Evolutionary conservation across 2,329 filamentous ascomycete species (phyloP).

Genomic region (Sporothrix euskadiensis): DNA sequence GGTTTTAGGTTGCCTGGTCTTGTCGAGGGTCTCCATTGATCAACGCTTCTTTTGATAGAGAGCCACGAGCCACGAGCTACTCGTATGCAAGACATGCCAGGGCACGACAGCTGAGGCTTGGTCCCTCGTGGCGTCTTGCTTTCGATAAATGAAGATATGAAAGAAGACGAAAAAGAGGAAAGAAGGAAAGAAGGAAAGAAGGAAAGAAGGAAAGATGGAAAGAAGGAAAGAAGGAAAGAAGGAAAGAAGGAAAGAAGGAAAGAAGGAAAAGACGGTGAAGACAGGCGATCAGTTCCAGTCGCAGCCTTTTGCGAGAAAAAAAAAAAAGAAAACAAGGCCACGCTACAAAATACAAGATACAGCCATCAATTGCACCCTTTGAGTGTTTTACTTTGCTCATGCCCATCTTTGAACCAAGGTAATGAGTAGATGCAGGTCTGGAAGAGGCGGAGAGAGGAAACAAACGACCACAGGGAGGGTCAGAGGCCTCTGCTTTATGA

Average conservation of each 20-base stretch:
- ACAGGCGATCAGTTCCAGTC: background rate
- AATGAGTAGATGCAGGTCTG: background rate
- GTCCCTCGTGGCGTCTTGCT: slow-evolving; percentile 2
- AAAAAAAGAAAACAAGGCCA: background rate
- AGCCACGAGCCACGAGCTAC: slow-evolving; percentile 10
- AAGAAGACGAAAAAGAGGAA: background rate
- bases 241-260: background rate
- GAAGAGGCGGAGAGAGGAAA: background rate
- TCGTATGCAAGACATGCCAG: background rate
- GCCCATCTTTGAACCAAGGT: background rate
- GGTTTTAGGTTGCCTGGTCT: background rate
- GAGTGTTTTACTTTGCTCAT: background rate
- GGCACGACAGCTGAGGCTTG: background rate
- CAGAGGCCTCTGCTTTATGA: too few relatives aligned
- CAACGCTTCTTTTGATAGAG: background rate
- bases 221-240: background rate
- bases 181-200: background rate
- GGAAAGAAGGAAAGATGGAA: background rate
- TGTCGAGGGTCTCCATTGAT: background rate
- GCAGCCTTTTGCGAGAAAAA: background rate
- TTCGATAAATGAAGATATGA: background rate
- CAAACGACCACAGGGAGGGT: too few relatives aligned
- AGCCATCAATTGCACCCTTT: background rate
- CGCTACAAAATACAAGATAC: background rate
- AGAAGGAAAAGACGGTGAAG: background rate